Base-by-base conservation (phyloP, 2,329 filamentous ascomycete species). In the Gremmenia infestans region DNA sequence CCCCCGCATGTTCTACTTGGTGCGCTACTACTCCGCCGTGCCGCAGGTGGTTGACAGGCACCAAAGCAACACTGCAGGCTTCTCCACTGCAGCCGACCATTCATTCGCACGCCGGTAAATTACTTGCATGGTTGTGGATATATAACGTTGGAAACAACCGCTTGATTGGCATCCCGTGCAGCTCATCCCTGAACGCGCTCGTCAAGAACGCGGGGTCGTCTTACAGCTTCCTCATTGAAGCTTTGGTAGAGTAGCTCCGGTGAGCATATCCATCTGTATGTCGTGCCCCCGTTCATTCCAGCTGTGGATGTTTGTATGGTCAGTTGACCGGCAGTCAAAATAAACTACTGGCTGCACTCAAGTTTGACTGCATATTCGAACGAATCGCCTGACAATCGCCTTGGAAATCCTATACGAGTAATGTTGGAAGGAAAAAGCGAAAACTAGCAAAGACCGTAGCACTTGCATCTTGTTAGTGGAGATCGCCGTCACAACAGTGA, bases 161-260 rank as follows among this genome's bases (percentile, higher is more conserved):
- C 45, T 47, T 60, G 48, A 63, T 61, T 63, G 60, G 60, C 17
- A 19, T 53, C 37, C 46, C 50, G 42, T 36, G 22, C 17, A 9
- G 42, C 3, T 19, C 32, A 22, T 32, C 28, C 36, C 36, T 49
- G 47, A 22, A 25, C 28, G 15, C 28, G 40, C 32, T 15, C 28
- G 25, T 35, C 19, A 17, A 42, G 15, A 50, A 55, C 53, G 57
- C 57, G 57, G 58, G 58, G n/a, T 22, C 42, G 32, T 19, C 23
- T 51, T 53, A 11, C 32, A 43, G 2, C 36, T 23, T 35, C 4
- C 50, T 23, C 22, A 54, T 51, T 56, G 53, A 56, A 58, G 58
- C 56, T 60, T 60, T 54, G 22, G 22, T 22, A 22, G 22, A 22
- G 22, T 22, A 22, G 22, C 22, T 22, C 22, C 22, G 22, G 52